Evolutionary conservation across 352 stramenopile genomes (phyloP).

Genomic region (Phytopythium vexans): DNA sequence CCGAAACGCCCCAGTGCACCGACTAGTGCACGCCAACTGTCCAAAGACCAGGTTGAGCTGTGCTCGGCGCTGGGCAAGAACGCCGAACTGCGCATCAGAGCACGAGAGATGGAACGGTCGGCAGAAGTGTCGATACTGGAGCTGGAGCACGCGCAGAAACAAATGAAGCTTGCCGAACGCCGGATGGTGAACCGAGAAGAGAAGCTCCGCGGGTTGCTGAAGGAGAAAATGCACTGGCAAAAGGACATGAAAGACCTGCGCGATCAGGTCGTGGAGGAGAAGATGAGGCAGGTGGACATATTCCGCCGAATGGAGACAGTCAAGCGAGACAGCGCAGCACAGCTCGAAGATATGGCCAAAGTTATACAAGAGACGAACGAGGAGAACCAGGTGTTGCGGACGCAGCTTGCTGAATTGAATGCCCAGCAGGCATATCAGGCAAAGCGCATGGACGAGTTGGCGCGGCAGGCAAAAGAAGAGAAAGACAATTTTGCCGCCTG

Average conservation of each 20-base stretch:
- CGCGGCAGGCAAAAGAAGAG: constrained; percentile 46
- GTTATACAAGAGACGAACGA: constrained; percentile 24
- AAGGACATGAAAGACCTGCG: constrained; percentile 57
- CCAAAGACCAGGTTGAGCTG: constrained; percentile 54
- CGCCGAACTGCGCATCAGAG: constrained; percentile 56
- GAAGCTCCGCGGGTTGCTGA: constrained; percentile 53
- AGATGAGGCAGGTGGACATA: constrained; percentile 68
- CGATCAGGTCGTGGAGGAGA: constrained; percentile 63
- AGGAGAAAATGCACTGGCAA: constrained; percentile 72
- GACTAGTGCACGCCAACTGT: constrained; percentile 3
- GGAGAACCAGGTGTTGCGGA: constrained; percentile 44
- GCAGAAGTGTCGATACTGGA: constrained; percentile 39
- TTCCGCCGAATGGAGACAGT: constrained; percentile 49
- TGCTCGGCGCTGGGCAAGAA: constrained; percentile 62
- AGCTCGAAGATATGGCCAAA: constrained; percentile 34
- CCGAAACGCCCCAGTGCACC: constrained; percentile 7
- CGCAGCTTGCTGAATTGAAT: constrained; percentile 35
- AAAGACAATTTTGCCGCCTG: constrained; percentile 48
- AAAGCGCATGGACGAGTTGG: constrained; percentile 46
- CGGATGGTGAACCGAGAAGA: constrained; percentile 59
- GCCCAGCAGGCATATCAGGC: constrained; percentile 38
- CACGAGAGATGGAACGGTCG: constrained; percentile 42
- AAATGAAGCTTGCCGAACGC: constrained; percentile 54
- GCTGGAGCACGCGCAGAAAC: constrained; percentile 51
- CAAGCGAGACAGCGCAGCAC: constrained; percentile 37